Evolutionary conservation across 108 stramenopile species (phyloP), one percentile per base, ranked within the genome.

Genomic region (Cyclotella sp.): DNA sequence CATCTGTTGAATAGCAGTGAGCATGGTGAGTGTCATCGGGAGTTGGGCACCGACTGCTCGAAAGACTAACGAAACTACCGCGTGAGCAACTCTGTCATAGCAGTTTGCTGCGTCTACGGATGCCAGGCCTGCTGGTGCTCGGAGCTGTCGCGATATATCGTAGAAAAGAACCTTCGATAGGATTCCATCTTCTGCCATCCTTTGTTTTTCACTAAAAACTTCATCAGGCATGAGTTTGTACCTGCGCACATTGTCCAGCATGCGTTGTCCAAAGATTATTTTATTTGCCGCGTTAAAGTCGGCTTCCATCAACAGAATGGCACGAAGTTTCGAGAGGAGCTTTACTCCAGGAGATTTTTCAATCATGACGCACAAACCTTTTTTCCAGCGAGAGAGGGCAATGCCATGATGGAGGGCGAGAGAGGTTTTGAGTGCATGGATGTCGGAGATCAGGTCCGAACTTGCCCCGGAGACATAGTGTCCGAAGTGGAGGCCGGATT

Each of bases 301-400:
- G 9, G 63, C 73, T 27, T 74, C 73, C 73, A 74, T 74, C 12
- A 74, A 27, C 11, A 74, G 63, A 43, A 74, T 74, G 12, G 73
- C 26, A 9, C 73, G 16, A 0, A 74, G 53, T 61, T 74, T 74
- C 0, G 27, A 40, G n/a, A 73, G 30, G 13, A 73, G 26, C 22
- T 26, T 6, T 26, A 26, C 27, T 6, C 58, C 58, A 30, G 58
- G 58, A 9, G 11, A 8, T 29, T 59, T 73, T 44, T 73, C 72
- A 14, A 73, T 6, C 62, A 73, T 73, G 12, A 59, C 58, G 4
- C 62, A 53, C 0, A 73, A 30, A 22, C 72, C 62, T 4, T 40
- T n/a, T 21, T 15, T 11, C 72, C 72, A 73, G 1, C 72, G 49
- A 16, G 29, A 46, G 9, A 63, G 11, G 2, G 49, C 28, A 4